Conservation (phyloP, 2,329 filamentous ascomycete species). For the Colletotrichum liaoningense region DNA sequence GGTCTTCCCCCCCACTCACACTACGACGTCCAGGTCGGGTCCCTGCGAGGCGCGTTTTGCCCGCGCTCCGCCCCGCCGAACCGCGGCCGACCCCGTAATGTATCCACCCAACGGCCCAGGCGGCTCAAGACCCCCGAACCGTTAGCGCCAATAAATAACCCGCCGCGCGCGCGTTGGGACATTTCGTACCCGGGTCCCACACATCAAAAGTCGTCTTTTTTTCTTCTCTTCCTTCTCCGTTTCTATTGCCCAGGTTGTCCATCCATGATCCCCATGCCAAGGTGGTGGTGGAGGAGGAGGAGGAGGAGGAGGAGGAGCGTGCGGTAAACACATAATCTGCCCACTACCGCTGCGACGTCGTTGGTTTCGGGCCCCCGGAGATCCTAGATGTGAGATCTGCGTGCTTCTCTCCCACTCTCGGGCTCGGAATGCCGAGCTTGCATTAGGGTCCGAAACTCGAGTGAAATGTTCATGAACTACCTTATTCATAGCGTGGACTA, state of each 20-base stretch:
- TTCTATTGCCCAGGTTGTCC: too few species aligned
- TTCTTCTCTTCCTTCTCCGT: too few species aligned
- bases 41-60: too few species aligned
- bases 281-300: background rate
- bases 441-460: background rate
- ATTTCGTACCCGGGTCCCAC: background rate
- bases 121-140: conserved; percentile 12
- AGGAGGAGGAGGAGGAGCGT: background rate
- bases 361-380: conserved; percentile 14
- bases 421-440: conserved; percentile 4
- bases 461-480: background rate
- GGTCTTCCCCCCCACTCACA: too few species aligned
- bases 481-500: background rate
- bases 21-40: too few species aligned
- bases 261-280: background rate
- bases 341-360: conserved; percentile 23
- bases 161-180: background rate
- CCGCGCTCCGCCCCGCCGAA: background rate
- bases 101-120: background rate
- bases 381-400: background rate
- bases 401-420: background rate
- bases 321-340: conserved; percentile 1
- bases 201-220: background rate
- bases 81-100: background rate
- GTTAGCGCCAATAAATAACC: conserved; percentile 5